Percentiles rank a stretch among this genome's conserved stretches.
phyloP scores from a whole-genome alignment of 2,329 filamentous ascomycete species.

The Aspergillus oerlinghausenensis region DNA sequence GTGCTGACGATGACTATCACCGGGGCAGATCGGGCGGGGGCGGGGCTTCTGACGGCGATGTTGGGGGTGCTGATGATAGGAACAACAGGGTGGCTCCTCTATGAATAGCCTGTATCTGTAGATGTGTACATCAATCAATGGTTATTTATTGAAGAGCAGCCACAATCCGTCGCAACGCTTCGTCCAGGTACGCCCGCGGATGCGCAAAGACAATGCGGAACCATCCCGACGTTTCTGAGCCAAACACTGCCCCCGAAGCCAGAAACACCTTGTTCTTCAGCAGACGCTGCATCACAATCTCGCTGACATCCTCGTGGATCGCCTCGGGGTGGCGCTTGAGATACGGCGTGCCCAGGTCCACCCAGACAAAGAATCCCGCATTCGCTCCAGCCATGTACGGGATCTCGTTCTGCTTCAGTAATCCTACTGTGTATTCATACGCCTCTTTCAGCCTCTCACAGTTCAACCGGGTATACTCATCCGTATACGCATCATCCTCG shows the following conservation, averaged over 20 bases:
- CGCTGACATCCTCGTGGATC: conserved; percentile 9
- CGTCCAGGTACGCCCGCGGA: conserved; percentile 25
- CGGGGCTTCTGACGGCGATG: conserved; percentile 39
- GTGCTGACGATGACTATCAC: conserved; percentile 21
- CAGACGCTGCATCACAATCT: conserved; percentile 32
- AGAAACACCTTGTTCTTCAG: conserved; percentile 35
- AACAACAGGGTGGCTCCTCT: conserved; percentile 35
- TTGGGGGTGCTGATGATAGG: conserved; percentile 31
- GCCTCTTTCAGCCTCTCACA: conserved; percentile 35
- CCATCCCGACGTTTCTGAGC: conserved; percentile 39
- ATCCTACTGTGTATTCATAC: conserved; percentile 37
- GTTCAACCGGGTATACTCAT: conserved; percentile 44
- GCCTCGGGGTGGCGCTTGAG: conserved; percentile 17
- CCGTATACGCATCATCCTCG: conserved; percentile 42
- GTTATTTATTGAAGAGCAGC: conserved; percentile 9
- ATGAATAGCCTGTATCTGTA: conserved; percentile 18
- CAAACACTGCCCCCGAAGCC: conserved; percentile 32
- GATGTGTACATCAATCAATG: not conserved
- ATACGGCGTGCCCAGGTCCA: conserved; percentile 43
- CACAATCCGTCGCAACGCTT: conserved; percentile 29
- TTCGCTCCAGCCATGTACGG: conserved; percentile 47
- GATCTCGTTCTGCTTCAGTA: conserved; percentile 41
- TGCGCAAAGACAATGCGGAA: conserved; percentile 42
- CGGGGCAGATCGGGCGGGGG: conserved; percentile 38
- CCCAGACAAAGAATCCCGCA: conserved; percentile 55